Percentiles rank a stretch among this genome's conserved stretches.
Conservation (phyloP, 75 land plant species). For the Selaginella tamariscina region DNA sequence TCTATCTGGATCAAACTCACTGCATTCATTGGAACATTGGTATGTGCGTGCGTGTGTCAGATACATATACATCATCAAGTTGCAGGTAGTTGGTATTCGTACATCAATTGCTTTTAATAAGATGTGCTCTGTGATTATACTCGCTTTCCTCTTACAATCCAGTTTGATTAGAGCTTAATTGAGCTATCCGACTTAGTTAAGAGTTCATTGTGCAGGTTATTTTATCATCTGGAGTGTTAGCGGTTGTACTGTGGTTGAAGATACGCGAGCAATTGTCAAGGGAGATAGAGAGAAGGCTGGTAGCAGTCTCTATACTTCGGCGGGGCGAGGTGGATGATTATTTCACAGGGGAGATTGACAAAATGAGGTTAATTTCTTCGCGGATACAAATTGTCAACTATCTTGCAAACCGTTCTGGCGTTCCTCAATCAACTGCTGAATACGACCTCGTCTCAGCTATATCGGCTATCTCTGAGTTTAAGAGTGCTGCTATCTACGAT, state of each 20-base stretch:
- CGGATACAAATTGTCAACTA: constrained; percentile 22
- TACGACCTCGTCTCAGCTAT: constrained; percentile 21
- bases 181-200: background rate
- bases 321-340: constrained; percentile 24
- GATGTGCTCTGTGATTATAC: background rate
- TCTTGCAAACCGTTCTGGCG: constrained; percentile 13
- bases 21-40: constrained; percentile 29
- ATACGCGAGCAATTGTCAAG: constrained; percentile 25
- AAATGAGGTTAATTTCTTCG: constrained; percentile 21
- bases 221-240: constrained; percentile 19
- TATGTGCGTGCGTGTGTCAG: too few species aligned
- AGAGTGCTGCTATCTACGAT: constrained; percentile 26
- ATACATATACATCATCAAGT: too few species aligned
- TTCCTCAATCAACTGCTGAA: constrained; percentile 13
- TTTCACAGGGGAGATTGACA: constrained; percentile 21
- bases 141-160: background rate
- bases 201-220: constrained; percentile 21
- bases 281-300: constrained; percentile 26
- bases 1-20: constrained; percentile 34
- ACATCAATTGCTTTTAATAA: background rate
- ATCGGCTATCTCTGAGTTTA: constrained; percentile 22
- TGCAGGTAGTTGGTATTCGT: background rate
- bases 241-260: constrained; percentile 22
- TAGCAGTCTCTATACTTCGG: constrained; percentile 22
- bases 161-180: background rate